phyloP scores from a whole-genome alignment of 441 rosid genomes.

The Populus hybrid region DNA sequence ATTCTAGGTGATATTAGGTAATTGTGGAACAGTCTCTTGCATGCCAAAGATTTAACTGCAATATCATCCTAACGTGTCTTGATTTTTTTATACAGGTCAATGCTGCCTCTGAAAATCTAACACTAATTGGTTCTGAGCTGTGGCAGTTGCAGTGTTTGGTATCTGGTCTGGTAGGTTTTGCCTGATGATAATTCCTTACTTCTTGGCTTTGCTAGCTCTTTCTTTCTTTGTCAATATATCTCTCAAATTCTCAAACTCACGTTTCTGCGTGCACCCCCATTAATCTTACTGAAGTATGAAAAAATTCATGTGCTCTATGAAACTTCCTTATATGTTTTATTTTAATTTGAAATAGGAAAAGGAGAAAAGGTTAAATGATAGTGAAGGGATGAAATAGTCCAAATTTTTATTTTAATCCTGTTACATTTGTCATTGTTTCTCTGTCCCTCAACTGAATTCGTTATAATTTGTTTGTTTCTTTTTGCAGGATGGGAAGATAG shows the following conservation, averaged over 20 bases:
- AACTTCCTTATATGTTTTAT: background rate
- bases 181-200: background rate
- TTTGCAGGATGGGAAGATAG: constrained; percentile 82
- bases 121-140: constrained; percentile 59
- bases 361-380: background rate
- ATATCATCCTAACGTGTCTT: constrained; percentile 12
- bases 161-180: constrained; percentile 61
- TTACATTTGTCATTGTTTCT: background rate
- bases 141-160: constrained; percentile 59
- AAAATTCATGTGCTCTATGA: background rate
- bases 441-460: background rate
- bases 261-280: background rate
- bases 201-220: background rate
- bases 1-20: background rate
- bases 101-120: constrained; percentile 58
- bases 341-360: background rate
- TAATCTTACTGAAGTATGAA: background rate
- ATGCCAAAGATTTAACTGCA: background rate
- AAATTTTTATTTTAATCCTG: constrained; percentile 9
- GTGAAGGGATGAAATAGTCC: background rate
- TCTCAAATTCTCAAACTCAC: background rate
- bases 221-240: background rate
- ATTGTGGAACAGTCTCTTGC: background rate
- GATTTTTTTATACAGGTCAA: constrained; percentile 52
- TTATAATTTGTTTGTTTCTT: constrained; percentile 19